phyloP scores from a whole-genome alignment of 352 stramenopile genomes.

The Phytophthora fragariaefolia region DNA sequence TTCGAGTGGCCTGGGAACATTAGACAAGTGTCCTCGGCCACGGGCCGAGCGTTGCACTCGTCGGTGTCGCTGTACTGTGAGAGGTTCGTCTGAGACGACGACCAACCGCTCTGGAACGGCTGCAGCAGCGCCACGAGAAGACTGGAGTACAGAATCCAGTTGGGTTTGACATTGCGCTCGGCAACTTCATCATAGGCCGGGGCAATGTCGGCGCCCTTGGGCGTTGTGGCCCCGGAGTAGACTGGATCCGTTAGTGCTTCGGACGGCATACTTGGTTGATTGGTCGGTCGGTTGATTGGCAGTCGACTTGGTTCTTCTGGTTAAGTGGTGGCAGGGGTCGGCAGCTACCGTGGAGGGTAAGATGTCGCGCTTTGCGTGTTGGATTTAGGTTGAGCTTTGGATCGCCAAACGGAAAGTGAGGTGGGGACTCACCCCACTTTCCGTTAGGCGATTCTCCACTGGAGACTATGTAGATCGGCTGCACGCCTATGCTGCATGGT shows the following conservation, averaged over 20 bases:
- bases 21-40: constrained; percentile 16
- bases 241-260: constrained; percentile 17
- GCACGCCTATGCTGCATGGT: background rate
- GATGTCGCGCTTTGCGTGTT: background rate
- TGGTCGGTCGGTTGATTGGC: no score
- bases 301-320: background rate
- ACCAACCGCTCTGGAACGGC: constrained; percentile 63
- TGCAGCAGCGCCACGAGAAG: constrained; percentile 45
- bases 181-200: constrained; percentile 16
- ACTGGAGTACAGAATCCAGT: constrained; percentile 29
- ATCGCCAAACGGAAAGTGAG: constrained; percentile 18
- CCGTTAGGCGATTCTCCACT: no score
- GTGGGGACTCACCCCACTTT: no score
- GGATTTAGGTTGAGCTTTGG: background rate
- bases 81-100: constrained; percentile 60
- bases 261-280: constrained; percentile 15
- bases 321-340: background rate
- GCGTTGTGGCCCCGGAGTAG: constrained; percentile 16
- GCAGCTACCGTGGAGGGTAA: background rate
- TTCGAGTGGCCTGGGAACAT: constrained; percentile 29
- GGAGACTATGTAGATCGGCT: background rate
- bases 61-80: constrained; percentile 53
- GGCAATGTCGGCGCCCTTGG: constrained; percentile 11
- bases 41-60: constrained; percentile 39
- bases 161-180: constrained; percentile 18